phyloP scores from a whole-genome alignment of 192 early-diverging fungal species.

The Coemansia umbellata region DNA sequence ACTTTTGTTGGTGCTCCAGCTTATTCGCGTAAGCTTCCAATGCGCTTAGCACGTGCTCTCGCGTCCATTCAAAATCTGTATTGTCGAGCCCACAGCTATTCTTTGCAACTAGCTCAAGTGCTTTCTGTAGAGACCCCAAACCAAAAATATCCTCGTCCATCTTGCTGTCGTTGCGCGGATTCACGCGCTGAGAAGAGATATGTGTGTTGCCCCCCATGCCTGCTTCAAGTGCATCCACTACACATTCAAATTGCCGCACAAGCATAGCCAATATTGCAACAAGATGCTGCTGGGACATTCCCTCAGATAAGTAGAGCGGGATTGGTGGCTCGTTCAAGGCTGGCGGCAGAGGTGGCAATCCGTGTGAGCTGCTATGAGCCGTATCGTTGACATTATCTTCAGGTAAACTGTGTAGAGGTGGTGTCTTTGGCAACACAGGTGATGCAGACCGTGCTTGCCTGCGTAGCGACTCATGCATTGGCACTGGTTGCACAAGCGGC shows the following conservation, averaged over 20 bases:
- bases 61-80: constrained; percentile 33
- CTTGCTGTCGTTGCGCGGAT: constrained; percentile 33
- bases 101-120: constrained; percentile 26
- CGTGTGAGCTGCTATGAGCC: constrained; percentile 8
- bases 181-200: background rate
- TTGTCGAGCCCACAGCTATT: constrained; percentile 1
- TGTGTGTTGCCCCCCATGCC: constrained; percentile 2
- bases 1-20: background rate
- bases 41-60: constrained; percentile 30
- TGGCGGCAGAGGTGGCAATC: constrained; percentile 15
- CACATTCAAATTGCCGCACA: constrained; percentile 38
- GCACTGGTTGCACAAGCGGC: constrained; percentile 9
- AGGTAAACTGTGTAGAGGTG: background rate
- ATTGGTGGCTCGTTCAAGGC: constrained; percentile 46
- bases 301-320: constrained; percentile 41
- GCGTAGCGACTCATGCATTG: constrained; percentile 5
- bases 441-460: constrained; percentile 35
- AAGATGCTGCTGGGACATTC: constrained; percentile 39
- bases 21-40: constrained; percentile 23
- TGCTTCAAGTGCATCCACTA: constrained; percentile 27
- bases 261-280: constrained; percentile 41
- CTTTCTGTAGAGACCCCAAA: constrained; percentile 17
- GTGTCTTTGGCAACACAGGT: background rate
- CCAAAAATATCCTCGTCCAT: constrained; percentile 12
- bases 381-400: background rate